Conservation (phyloP, 2,329 filamentous ascomycete genomes). For the Talaromyces sp. region DNA sequence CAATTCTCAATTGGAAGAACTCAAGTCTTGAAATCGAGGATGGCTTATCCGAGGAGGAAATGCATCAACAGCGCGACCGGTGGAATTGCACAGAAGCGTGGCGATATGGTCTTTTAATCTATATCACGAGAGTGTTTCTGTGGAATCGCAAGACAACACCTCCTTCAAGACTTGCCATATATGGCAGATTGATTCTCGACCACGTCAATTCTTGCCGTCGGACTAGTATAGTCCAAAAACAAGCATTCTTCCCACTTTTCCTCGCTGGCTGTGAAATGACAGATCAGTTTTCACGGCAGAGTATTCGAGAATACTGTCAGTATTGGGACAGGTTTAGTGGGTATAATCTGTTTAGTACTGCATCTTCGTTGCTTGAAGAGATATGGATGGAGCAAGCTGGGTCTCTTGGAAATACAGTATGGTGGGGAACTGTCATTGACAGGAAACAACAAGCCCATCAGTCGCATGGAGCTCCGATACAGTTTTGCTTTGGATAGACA, state of each 20-base stretch:
- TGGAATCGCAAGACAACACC: background rate
- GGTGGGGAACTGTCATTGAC: constrained; percentile 6
- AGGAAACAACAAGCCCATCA: background rate
- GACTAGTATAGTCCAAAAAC: constrained; percentile 4
- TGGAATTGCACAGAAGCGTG: constrained; percentile 8
- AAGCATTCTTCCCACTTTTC: constrained; percentile 2
- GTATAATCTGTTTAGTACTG: constrained; percentile 2
- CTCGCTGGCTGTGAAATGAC: constrained; percentile 5
- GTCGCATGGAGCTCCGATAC: background rate
- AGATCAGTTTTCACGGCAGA: background rate
- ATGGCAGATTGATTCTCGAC: constrained; percentile 2
- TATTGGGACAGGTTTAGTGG: background rate
- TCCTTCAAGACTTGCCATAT: background rate
- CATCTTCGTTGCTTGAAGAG: background rate
- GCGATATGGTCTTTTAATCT: constrained; percentile 4
- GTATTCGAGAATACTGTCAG: background rate
- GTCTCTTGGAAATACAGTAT: background rate
- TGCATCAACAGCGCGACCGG: constrained; percentile 3
- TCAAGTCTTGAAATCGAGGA: background rate
- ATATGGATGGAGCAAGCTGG: constrained; percentile 1
- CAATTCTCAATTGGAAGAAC: constrained; percentile 1
- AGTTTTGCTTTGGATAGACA: background rate
- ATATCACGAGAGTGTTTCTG: constrained; percentile 2
- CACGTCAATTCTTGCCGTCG: constrained; percentile 5
- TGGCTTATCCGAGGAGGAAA: background rate